Evolutionary conservation across 108 stramenopile genomes (phyloP).

Genomic region (Fragilaria crotonensis): DNA sequence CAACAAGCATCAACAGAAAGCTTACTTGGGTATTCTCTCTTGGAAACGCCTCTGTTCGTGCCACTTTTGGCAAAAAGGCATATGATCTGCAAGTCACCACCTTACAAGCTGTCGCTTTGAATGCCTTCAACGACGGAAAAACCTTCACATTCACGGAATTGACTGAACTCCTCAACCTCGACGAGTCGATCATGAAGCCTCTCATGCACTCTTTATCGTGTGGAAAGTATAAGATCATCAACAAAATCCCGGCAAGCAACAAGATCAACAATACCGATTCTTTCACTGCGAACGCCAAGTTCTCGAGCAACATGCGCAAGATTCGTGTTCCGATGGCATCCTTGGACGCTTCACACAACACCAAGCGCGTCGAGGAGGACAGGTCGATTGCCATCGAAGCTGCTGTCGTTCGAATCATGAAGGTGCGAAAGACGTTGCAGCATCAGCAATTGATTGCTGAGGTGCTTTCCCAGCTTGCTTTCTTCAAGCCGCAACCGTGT

Average conservation of each 20-base stretch:
- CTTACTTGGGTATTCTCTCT: constrained; percentile 88
- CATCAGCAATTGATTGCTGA: constrained; percentile 97
- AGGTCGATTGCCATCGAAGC: constrained; percentile 96
- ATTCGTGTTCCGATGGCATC: constrained; percentile 99
- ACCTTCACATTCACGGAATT: constrained; percentile 63
- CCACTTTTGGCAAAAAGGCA: constrained; percentile 86
- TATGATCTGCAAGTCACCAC: constrained; percentile 97
- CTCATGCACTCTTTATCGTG: constrained; percentile 96
- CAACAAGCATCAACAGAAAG: constrained; percentile 81
- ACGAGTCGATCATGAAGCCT: constrained; percentile 88
- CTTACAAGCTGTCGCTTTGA: constrained; percentile 90
- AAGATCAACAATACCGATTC: constrained; percentile 85
- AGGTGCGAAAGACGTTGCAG: constrained; percentile 94
- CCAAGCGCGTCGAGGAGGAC: constrained; percentile 97
- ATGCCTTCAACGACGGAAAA: constrained; percentile 76
- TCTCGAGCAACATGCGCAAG: constrained; percentile 88
- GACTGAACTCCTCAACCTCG: constrained; percentile 67
- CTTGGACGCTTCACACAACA: constrained; percentile 92
- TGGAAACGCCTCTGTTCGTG: constrained; percentile 90
- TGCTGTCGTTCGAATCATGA: constrained; percentile 99
- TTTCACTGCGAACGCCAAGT: constrained; percentile 87
- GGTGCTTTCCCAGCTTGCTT: constrained; percentile 92
- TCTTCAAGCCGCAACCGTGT: constrained; percentile 97
- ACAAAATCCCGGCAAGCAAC: constrained; percentile 76
- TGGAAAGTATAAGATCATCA: constrained; percentile 95